Evolutionary conservation across 1,284 basidiomycete species (phyloP), one percentile per base, ranked within the genome.

Genomic region (Boletus semigastroideus): DNA sequence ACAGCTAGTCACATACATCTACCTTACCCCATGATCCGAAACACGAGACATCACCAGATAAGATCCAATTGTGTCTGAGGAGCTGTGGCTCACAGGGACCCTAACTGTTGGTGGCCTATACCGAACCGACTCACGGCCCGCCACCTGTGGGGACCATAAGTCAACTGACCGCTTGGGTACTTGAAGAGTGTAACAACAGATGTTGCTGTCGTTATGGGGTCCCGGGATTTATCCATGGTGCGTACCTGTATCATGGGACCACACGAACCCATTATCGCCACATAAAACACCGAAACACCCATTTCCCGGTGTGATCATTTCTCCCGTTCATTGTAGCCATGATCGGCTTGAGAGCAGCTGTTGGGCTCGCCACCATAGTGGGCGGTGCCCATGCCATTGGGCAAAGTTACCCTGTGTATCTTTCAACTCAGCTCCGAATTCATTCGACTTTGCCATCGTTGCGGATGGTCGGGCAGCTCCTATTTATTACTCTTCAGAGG

Each of bases 401-500:
- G 8, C 69, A 73, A 50, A 52, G 53, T 10, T n/a, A n/a, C 61
- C 64, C 20, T 70, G 68, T 54, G 68, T 71, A 52, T 61, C 65
- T 8, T 70, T 73, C 59, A 49, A 59, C 22, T 56, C 59, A 10
- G 59, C 64, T 14, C 51, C 61, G 1, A 51, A 75, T 70, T 57
- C 70, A 5, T 46, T 25, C n/a, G 14, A 38, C 28, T 72, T 73
- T 54, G 45, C 77, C 12, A 65, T 83, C 52, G 79, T 80, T 41
- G 68, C 63, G 52, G 70, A 72, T 31, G 72, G 74, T 45, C 67
- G 66, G 22, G 80, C 77, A 1, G 69, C 79, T 5, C 76, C 79
- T 1, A 72, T 86, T 30, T 67, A 82, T 31, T 67, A 80, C 30
- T 78, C 80, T 14, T 59, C 73, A 0, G 79, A 83, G 51, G 83